These are phyloP conservation scores for Arbutus unedo DNA, from an alignment of 148 eudicot genomes.

Conservation along the genomic window DNA sequence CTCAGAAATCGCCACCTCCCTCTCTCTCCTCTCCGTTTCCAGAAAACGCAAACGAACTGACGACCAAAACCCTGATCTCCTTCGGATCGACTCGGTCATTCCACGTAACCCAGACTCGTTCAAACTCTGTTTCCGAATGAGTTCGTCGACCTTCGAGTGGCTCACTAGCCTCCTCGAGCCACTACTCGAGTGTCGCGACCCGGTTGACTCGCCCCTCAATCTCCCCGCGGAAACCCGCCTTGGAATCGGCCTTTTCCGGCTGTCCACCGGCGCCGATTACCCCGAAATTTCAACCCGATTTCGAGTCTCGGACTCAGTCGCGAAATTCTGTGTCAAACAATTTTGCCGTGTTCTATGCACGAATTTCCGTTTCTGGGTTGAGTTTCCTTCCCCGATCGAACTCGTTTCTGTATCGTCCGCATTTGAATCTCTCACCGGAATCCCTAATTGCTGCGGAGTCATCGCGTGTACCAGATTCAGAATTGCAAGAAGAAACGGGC, in stretches of 20 bases:
- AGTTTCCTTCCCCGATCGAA: conserved; percentile 55
- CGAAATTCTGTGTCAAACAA: conserved; percentile 63
- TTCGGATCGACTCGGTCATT: conserved; percentile 36
- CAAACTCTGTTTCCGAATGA: conserved; percentile 51
- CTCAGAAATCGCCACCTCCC: conserved; percentile 42
- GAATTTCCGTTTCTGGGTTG: conserved; percentile 85
- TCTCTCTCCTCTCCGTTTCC: conserved; percentile 28
- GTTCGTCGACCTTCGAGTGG: conserved; percentile 72
- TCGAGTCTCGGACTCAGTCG: conserved; percentile 42
- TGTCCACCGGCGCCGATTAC: conserved; percentile 64
- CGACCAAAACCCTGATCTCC: conserved; percentile 18
- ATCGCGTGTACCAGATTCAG: conserved; percentile 53
- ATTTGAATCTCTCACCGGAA: conserved; percentile 44
- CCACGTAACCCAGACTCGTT: conserved; percentile 49
- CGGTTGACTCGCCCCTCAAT: conserved; percentile 39
- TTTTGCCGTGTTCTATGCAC: conserved; percentile 83
- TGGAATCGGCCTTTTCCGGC: conserved; percentile 67
- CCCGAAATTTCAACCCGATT: conserved; percentile 53
- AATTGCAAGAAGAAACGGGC: conserved; percentile 13
- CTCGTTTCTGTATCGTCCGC: conserved; percentile 32
- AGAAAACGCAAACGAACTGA: conserved; percentile 50
- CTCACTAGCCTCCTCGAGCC: conserved; percentile 74
- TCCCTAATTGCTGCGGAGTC: conserved; percentile 83
- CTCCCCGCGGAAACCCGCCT: conserved; percentile 60
- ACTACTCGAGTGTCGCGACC: conserved; percentile 85